Evolutionary conservation across 1,284 basidiomycete genomes (phyloP), one percentile per base, ranked within the genome.

Genomic region (Rhizopogon hawkerae): DNA sequence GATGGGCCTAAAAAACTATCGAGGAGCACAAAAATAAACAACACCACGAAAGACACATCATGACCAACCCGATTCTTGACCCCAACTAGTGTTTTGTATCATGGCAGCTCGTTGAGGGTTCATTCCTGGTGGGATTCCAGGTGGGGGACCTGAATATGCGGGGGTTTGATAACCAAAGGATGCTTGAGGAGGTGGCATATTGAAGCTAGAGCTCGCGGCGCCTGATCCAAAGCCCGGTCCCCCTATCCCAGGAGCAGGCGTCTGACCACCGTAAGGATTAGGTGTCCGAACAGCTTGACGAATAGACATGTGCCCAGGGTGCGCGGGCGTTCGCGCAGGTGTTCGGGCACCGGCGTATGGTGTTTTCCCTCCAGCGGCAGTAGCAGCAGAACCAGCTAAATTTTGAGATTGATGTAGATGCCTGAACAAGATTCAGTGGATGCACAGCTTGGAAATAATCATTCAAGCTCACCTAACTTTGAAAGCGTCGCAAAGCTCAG

Each of bases 401-500:
- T 81, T 88, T 65, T 89, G 85, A 16, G 86, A 86, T 60, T 89
- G 85, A 56, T 89, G 85, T 35, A 85, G 71, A 68, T 91, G 89
- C 55, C 86, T 85, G 52, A 37, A 51, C 8, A 50, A 33, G 23
- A 11, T 39, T 49, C 41, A 52, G 34, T 46, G 56, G 35, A 52
- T 56, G 52, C 26, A 58, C 49, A 52, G 58, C 51, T 50, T 38
- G 33, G 21, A 36, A 35, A 49, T 21, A 39, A 33, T 34, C 31
- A 29, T 10, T 11, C 18, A 54, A 38, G 23, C 77, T 61, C 68
- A 88, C 79, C 88, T 76, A 61, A 90, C 82, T 81, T 96, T 96
- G 81, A 97, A 97, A 13, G 92, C 92, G 63, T 96, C 92, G 58
- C 92, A 95, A 2, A 97, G 72, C 67, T 94, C 91, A 0, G 89